Evolutionary conservation across 2,329 filamentous ascomycete species (phyloP).

Genomic region (Sordariomycetes sp.): DNA sequence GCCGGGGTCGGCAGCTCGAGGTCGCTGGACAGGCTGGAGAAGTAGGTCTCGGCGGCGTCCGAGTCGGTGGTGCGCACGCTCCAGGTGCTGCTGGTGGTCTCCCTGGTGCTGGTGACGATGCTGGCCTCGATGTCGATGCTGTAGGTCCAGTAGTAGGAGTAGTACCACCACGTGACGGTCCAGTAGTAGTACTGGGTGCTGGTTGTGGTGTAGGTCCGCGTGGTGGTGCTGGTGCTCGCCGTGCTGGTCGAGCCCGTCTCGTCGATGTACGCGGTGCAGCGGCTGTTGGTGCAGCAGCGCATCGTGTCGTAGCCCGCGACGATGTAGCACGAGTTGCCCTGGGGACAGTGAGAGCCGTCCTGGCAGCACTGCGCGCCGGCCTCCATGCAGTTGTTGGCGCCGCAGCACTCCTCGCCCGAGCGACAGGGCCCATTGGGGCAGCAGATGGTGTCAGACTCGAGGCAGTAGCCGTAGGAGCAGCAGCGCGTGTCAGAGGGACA

Average conservation of each 20-base stretch:
- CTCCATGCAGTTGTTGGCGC: slow-evolving; percentile 11
- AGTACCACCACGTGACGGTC: slow-evolving; percentile 13
- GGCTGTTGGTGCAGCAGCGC: slow-evolving; percentile 13
- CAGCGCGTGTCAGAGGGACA: slow-evolving; percentile 9
- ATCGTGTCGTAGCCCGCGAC: not conserved
- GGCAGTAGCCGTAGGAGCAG: slow-evolving; percentile 14
- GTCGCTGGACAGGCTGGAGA: slow-evolving; percentile 9
- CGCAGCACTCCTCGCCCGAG: slow-evolving; percentile 10
- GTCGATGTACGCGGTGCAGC: slow-evolving; percentile 12
- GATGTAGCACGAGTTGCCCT: slow-evolving; percentile 12
- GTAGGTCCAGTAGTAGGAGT: slow-evolving; percentile 14
- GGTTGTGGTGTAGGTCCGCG: slow-evolving; percentile 6
- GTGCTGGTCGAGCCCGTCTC: slow-evolving; percentile 10
- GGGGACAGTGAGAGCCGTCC: slow-evolving; percentile 10
- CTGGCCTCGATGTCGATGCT: slow-evolving; percentile 9
- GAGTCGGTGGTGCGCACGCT: slow-evolving; percentile 11
- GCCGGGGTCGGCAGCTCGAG: slow-evolving; percentile 11
- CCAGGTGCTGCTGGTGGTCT: slow-evolving; percentile 7
- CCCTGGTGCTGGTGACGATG: slow-evolving; percentile 10
- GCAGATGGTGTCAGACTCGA: slow-evolving; percentile 7
- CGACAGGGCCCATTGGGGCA: slow-evolving; percentile 12
- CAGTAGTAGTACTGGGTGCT: slow-evolving; percentile 11
- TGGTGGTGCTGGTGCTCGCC: slow-evolving; percentile 9
- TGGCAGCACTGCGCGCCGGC: slow-evolving; percentile 10
- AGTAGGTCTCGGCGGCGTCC: slow-evolving; percentile 8